These are phyloP conservation scores for Aspergillus egyptiacus DNA, from an alignment of 495 filamentous ascomycete genomes.

Conservation along the genomic window DNA sequence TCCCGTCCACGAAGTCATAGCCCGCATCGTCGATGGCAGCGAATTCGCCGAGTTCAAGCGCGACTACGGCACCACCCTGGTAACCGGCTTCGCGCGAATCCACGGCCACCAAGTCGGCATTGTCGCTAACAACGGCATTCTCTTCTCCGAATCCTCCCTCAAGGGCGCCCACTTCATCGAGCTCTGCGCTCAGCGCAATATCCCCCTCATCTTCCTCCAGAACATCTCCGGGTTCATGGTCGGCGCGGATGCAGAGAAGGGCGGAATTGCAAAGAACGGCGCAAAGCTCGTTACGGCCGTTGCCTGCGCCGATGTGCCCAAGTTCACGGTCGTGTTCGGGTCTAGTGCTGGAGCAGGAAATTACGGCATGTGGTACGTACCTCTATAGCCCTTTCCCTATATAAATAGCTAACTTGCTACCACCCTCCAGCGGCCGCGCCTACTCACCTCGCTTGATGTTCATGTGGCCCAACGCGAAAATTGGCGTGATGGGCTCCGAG, in stretches of 20 bases:
- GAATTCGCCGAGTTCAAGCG: constrained; percentile 93
- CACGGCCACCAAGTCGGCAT: constrained; percentile 91
- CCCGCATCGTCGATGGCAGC: constrained; percentile 86
- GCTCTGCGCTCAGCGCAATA: constrained; percentile 83
- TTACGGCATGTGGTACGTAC: constrained; percentile 73
- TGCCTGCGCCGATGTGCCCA: constrained; percentile 90
- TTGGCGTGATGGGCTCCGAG: constrained; percentile 93
- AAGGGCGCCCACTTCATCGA: constrained; percentile 99
- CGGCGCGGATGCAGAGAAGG: constrained; percentile 82
- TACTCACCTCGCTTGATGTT: constrained; percentile 87
- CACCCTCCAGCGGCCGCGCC: constrained; percentile 65
- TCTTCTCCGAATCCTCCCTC: constrained; percentile 85
- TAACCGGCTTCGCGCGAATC: constrained; percentile 89
- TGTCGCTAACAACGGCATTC: constrained; percentile 92
- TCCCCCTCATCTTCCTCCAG: constrained; percentile 89
- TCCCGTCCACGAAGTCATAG: constrained; percentile 84
- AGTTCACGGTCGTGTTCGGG: constrained; percentile 93
- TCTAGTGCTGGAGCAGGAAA: constrained; percentile 69
- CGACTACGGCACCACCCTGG: constrained; percentile 81
- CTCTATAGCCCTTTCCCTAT: background rate
- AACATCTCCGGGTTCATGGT: constrained; percentile 99
- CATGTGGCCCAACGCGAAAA: constrained; percentile 96
- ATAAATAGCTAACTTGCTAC: constrained; percentile 4
- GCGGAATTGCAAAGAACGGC: constrained; percentile 96
- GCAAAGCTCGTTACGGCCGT: constrained; percentile 96